A percentile compares a stretch with the other conserved stretches of the same genome.
Conservation (phyloP, 768 basidiomycete species). For the Lanmaoa rubissima region DNA sequence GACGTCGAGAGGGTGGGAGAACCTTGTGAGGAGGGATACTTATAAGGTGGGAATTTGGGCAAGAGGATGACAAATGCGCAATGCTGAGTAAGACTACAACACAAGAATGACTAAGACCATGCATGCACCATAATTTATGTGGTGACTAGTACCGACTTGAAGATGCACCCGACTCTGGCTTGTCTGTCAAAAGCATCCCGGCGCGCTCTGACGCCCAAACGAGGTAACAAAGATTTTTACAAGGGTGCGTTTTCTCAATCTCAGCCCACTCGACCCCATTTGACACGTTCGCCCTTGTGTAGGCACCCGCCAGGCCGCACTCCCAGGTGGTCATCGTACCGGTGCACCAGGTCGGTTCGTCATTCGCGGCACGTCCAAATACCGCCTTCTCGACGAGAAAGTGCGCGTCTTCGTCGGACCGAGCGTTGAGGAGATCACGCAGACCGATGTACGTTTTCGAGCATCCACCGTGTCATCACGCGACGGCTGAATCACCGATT, state of each 20-base stretch:
- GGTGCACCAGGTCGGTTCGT: constrained; percentile 89
- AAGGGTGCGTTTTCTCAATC: constrained; percentile 59
- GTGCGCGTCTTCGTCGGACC: constrained; percentile 85
- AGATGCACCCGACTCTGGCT: constrained; percentile 69
- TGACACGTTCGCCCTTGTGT: neutral
- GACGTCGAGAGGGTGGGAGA: constrained; percentile 6
- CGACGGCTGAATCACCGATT: neutral
- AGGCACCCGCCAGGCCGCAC: constrained; percentile 82
- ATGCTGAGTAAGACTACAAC: constrained; percentile 18
- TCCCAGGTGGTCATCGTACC: constrained; percentile 83
- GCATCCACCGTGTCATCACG: neutral
- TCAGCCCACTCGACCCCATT: neutral
- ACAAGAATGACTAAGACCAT: too few species aligned
- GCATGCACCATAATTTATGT: too few species aligned
- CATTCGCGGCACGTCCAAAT: constrained; percentile 72
- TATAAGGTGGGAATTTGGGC: constrained; percentile 24
- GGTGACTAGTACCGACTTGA: too few species aligned
- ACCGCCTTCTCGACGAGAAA: constrained; percentile 76
- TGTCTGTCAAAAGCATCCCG: constrained; percentile 82
- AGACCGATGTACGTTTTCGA: constrained; percentile 48
- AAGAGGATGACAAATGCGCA: constrained; percentile 16
- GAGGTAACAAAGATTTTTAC: constrained; percentile 95
- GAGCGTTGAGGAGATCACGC: constrained; percentile 58
- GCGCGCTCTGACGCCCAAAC: constrained; percentile 77
- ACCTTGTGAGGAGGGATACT: neutral